Base-by-base conservation (phyloP, 495 filamentous ascomycete genomes). In the Sordaria brevicollis region DNA sequence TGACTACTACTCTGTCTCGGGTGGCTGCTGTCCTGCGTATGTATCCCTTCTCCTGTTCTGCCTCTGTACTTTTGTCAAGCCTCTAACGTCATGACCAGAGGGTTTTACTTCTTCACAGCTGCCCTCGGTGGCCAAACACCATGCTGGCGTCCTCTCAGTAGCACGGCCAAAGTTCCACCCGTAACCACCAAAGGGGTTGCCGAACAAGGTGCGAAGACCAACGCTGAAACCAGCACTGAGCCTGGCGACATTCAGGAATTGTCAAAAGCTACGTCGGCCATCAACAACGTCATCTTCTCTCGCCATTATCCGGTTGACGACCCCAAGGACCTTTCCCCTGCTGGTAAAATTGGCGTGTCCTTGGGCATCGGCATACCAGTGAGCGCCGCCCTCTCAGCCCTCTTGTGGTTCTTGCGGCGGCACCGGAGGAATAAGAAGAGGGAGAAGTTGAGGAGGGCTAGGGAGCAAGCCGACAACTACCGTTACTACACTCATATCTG, bases 1-100 rank as follows among this genome's bases (percentile, higher is more conserved):
- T 1, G 77, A 78, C 57, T 78, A 78, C 69, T 76, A 74, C 67
- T 76, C 77, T 21, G 70, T 77, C n/a, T 73, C 74, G 2, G 73
- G 73, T 11, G 71, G 68, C 2, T 76, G 76, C 38, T 77, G 73
- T 69, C 77, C 77, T 11, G 70, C 10, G 72, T 76, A 74, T 4
- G 76, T 74, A 10, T 33, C 33, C 5, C 9, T 19, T 35, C 5
- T 11, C 29, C 11, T n/a, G n/a, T n/a, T n/a, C n/a, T n/a, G n/a
- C n/a, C 17, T 31, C 8, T 9, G 13, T 69, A 29, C 38, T 65
- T 41, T 7, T 10, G 21, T 29, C 21, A 8, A 65, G 35, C 49
- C 15, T 10, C 69, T 72, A 67, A 70, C 35, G 10, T 13, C 35
- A 8, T 17, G 11, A 29, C 17, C 66, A 77, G 73, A 17, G 74